Base-by-base conservation (phyloP, 179 eudicot species). In the Corrigiola litoralis region DNA sequence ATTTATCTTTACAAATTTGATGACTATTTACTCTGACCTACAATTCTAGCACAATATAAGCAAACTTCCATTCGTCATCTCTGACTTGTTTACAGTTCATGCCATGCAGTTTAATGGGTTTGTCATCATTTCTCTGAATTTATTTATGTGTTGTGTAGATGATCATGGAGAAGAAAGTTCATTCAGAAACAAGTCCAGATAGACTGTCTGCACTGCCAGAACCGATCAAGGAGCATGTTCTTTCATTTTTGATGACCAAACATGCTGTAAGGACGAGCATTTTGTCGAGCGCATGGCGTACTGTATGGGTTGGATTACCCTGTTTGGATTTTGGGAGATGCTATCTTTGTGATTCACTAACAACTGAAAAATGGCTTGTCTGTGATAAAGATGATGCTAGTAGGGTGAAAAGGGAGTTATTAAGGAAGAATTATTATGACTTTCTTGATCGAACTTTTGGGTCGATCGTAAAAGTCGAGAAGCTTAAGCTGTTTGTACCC, bases 211-310 rank as follows among this genome's bases (percentile, higher is more conserved):
- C 36, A 12, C 37, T 64, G 20, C 68, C 68, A 37, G 58, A 64
- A 21, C 48, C 29, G 1, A 24, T 64, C 7, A 64, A 29, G 44
- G 21, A 16, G 8, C 4, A 25, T 18, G 51, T 64, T 34, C 48
- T 64, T 9, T 64, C 67, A 48, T 18, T 5, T 34, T 34, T 63
- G 67, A 13, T 10, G 17, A 63, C 36, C 13, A 48, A 16, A 20
- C 25, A 37, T 8, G 68, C 68, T 0, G 37, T 64, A 36, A 1
- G 48, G 51, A 14, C 68, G 1, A 37, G 58, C 29, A 41, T 64
- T 64, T 50, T 64, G 17, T 64, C 68, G 29, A 64, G 34, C 24
- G 38, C 25, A 20, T 50, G 68, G 68, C 54, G 68, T 9, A 36
- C 54, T 24, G 29, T 23, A 41, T 64, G 68, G 68, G 51, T 23